A percentile compares a stretch with the other conserved stretches of the same genome.
Conservation (phyloP, 164 flowering plant species). For the Chimonanthus praecox region DNA sequence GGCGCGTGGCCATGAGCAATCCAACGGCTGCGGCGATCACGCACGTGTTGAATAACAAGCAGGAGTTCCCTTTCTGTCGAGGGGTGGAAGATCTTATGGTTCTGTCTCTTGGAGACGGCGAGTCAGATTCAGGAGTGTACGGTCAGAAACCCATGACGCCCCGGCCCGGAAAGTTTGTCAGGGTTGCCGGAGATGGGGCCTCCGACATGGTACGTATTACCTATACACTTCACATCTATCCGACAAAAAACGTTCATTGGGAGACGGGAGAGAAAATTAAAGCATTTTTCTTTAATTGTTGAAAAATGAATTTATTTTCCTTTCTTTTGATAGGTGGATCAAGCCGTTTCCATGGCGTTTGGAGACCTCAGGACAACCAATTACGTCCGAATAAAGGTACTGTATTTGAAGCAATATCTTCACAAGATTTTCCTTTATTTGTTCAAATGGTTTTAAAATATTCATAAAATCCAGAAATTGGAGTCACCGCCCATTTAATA, state of each 20-base stretch:
- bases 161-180: conserved; percentile 21
- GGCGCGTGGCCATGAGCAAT: conserved; percentile 54
- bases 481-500: too few species aligned
- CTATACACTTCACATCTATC: background rate
- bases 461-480: too few species aligned
- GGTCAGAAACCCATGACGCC: conserved; percentile 8
- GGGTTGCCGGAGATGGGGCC: conserved; percentile 56
- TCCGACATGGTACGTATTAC: conserved; percentile 41
- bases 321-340: conserved; percentile 43
- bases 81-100: conserved; percentile 54
- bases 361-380: conserved; percentile 30
- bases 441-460: too few species aligned
- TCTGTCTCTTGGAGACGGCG: conserved; percentile 55
- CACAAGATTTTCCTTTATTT: background rate
- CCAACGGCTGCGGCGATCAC: conserved; percentile 71
- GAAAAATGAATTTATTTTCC: background rate
- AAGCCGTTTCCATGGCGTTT: conserved; percentile 68
- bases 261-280: background rate
- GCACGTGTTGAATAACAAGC: conserved; percentile 66
- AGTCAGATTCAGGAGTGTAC: conserved; percentile 20
- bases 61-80: conserved; percentile 53
- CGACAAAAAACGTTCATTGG: background rate
- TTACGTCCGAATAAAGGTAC: conserved; percentile 45
- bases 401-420: background rate
- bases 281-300: background rate